Percentiles rank a stretch among this genome's conserved stretches.
These are phyloP conservation scores for Capsicum pubescens DNA, from an alignment of 257 asterid genomes.

Conservation along the genomic window DNA sequence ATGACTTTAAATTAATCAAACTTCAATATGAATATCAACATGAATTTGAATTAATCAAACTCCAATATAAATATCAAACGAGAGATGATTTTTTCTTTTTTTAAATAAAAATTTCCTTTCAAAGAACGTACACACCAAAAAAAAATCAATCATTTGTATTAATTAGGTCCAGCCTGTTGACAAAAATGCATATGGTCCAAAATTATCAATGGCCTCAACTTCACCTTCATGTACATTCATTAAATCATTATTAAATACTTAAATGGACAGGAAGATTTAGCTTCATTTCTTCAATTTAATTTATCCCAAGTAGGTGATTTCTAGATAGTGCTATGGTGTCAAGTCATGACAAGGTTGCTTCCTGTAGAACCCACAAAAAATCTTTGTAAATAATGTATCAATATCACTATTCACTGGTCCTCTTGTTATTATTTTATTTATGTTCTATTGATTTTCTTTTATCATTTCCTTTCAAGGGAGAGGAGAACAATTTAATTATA, in stretches of 20 bases:
- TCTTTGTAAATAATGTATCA: slow-evolving; percentile 14
- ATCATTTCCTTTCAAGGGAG: not conserved
- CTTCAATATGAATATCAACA: too few relatives aligned
- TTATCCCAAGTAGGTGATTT: not conserved
- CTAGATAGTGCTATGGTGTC: not conserved
- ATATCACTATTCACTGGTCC: not conserved
- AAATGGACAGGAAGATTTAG: not conserved
- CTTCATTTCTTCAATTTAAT: slow-evolving; percentile 18
- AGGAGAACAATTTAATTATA: not conserved
- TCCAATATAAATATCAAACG: too few relatives aligned
- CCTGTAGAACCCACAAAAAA: not conserved
- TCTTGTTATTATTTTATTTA: not conserved
- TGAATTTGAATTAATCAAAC: too few relatives aligned
- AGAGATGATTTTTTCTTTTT: too few relatives aligned
- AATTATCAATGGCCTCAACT: not conserved
- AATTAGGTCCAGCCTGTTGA: slow-evolving; percentile 22
- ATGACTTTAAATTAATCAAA: too few relatives aligned
- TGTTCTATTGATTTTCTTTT: not conserved
- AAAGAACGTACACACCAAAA: too few relatives aligned
- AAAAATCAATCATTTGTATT: not conserved
- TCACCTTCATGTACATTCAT: not conserved
- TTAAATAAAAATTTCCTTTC: too few relatives aligned
- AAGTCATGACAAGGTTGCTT: slow-evolving; percentile 7
- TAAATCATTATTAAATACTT: not conserved
- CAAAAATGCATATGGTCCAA: slow-evolving; percentile 23